These are phyloP conservation scores for Fraxinus quadrangulata DNA, from an alignment of 257 asterid species.

Conservation along the genomic window DNA sequence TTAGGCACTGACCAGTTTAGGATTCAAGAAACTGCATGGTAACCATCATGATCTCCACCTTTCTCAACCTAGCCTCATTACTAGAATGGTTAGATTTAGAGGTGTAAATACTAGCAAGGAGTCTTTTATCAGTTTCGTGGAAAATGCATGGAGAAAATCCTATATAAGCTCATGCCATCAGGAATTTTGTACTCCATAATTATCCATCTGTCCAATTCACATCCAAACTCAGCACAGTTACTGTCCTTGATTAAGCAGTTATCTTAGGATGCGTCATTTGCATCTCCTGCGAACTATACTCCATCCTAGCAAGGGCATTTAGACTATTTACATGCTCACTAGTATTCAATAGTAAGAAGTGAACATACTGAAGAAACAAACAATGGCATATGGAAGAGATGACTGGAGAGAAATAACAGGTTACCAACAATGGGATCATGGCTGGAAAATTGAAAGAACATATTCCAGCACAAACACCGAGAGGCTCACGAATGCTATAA, in stretches of 20 bases:
- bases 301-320: slow-evolving; percentile 13
- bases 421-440: slow-evolving; percentile 93
- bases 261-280: background rate
- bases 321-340: slow-evolving; percentile 15
- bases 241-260: background rate
- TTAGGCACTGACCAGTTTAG: background rate
- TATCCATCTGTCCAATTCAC: background rate
- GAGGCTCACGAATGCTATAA: slow-evolving; percentile 82
- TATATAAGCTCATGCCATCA: background rate
- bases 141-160: too few relatives aligned
- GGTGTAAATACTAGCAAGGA: too few relatives aligned
- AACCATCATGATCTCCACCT: background rate
- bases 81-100: too few relatives aligned
- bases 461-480: slow-evolving; percentile 98
- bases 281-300: background rate
- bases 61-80: background rate
- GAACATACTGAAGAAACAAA: slow-evolving; percentile 15
- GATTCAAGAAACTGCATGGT: background rate
- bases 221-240: background rate
- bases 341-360: background rate
- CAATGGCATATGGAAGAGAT: slow-evolving; percentile 18
- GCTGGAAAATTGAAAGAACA: slow-evolving; percentile 98
- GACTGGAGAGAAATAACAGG: slow-evolving; percentile 30
- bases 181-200: background rate
- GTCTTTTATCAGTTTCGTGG: too few relatives aligned